Base-by-base conservation (phyloP, 1,284 basidiomycete species). In the Austroboletus novae-zelandiae region DNA sequence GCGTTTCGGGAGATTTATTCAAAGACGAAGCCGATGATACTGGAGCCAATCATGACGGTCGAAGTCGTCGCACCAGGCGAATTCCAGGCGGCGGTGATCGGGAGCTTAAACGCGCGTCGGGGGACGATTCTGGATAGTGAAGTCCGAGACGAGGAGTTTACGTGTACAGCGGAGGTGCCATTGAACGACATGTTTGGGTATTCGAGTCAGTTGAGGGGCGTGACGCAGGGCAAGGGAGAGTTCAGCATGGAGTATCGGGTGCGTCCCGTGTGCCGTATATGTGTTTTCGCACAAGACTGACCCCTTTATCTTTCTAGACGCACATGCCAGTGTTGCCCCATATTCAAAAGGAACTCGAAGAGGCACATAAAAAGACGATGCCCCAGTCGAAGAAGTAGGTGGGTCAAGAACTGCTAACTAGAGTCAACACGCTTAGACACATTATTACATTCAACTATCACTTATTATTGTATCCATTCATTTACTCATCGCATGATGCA, bases 101-200 rank as follows among this genome's bases (percentile, higher is more conserved):
- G 96, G 41, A 91, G 92, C 14, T 75, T 99, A 62, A 99, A 98
- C 70, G 86, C 91, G 55, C 83, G 97, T 35, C 86, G 94, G 54
- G 97, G 97, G 2, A 95, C 92, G 7, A 98, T 99, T 62, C 78
- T 96, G 45, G 96, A 98, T 65, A 97, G 92, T 56, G 97, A 99
- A 72, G 88, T 98, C 32, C 84, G 95, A 40, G 95, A 98, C 61
- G 97, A 99, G 65, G 96, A 99, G 73, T 98, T 99, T 66, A 94
- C 92, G 2, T 82, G 90, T 50, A 80, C 81, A 20, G 94, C 94
- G 27, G 96, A 98, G 67, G 95, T 99, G 14, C 87, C 91, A 9
- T 72, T 99, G 69, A 98, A 96, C 71, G 96, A 99, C 66, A 99
- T 99, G 97, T 99, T 99, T 69, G 96, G 96, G 30, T 99, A 96